Evolutionary conservation across 768 basidiomycete species (phyloP).

Genomic region (Lactarius pseudohatsudake): DNA sequence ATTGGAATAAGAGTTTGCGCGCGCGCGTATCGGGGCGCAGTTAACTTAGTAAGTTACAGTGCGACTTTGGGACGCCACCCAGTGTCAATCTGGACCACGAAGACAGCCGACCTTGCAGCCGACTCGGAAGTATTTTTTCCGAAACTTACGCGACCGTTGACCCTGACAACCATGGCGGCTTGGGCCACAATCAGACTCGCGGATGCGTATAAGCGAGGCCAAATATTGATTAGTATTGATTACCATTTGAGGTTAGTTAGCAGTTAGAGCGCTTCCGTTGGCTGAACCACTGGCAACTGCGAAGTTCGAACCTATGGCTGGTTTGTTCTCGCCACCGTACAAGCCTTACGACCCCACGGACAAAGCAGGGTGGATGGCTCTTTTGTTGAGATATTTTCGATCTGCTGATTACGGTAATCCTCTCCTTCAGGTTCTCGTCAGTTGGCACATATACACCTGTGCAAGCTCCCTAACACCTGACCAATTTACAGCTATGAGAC

Average conservation of each 20-base stretch:
- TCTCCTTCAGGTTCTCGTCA: conserved; percentile 56
- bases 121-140: too few species aligned
- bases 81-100: too few species aligned
- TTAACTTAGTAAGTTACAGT: too few species aligned
- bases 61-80: too few species aligned
- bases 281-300: not conserved
- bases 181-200: too few species aligned
- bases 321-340: conserved; percentile 52
- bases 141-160: too few species aligned
- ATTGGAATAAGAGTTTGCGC: too few species aligned
- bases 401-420: conserved; percentile 8
- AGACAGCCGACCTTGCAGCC: too few species aligned
- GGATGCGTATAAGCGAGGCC: too few species aligned
- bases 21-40: too few species aligned
- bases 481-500: conserved; percentile 62
- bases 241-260: not conserved
- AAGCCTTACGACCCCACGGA: conserved; percentile 77
- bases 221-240: not conserved
- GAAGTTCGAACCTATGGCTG: not conserved
- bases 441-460: conserved; percentile 31
- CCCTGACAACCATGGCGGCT: too few species aligned
- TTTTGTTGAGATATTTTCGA: not conserved
- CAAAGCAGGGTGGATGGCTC: conserved; percentile 48
- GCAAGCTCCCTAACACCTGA: not conserved
- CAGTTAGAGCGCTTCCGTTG: not conserved